Evolutionary conservation across 129 eudicot species (phyloP).

Genomic region (Flaveria bidentis): DNA sequence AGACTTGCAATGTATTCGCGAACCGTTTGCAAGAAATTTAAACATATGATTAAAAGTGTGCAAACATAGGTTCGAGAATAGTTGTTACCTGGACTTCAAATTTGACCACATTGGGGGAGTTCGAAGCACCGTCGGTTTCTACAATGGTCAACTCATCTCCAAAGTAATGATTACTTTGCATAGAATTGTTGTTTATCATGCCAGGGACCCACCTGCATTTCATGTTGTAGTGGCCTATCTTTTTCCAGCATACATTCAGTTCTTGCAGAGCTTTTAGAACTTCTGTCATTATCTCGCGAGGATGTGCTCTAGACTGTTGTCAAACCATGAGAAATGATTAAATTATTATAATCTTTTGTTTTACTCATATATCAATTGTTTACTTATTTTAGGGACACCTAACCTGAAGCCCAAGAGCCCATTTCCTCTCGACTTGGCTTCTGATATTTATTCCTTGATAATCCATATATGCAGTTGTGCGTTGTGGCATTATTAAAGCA

Average conservation of each 20-base stretch:
- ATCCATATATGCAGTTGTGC: slow-evolving; percentile 60
- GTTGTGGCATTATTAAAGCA: slow-evolving; percentile 56
- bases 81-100: slow-evolving; percentile 88
- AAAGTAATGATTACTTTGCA: slow-evolving; percentile 65
- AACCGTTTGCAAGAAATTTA: not conserved
- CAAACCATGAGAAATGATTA: slow-evolving; percentile 7
- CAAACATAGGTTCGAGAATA: slow-evolving; percentile 7
- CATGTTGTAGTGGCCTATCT: slow-evolving; percentile 96
- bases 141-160: slow-evolving; percentile 75
- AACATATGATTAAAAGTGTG: not conserved
- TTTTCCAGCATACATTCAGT: slow-evolving; percentile 91
- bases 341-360: not conserved
- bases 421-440: slow-evolving; percentile 78
- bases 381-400: not conserved
- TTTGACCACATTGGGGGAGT: slow-evolving; percentile 65
- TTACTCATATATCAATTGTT: not conserved
- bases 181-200: slow-evolving; percentile 23
- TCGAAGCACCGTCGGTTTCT: slow-evolving; percentile 51
- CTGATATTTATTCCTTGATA: slow-evolving; percentile 69
- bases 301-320: slow-evolving; percentile 92
- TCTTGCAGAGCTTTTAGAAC: slow-evolving; percentile 96
- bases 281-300: slow-evolving; percentile 95
- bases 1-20: too few relatives aligned
- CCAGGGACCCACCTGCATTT: slow-evolving; percentile 73
- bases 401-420: slow-evolving; percentile 99